Evolutionary conservation across 306 rosid species (phyloP), one percentile per base, ranked within the genome.

Genomic region (Hylodesmum podocarpum): DNA sequence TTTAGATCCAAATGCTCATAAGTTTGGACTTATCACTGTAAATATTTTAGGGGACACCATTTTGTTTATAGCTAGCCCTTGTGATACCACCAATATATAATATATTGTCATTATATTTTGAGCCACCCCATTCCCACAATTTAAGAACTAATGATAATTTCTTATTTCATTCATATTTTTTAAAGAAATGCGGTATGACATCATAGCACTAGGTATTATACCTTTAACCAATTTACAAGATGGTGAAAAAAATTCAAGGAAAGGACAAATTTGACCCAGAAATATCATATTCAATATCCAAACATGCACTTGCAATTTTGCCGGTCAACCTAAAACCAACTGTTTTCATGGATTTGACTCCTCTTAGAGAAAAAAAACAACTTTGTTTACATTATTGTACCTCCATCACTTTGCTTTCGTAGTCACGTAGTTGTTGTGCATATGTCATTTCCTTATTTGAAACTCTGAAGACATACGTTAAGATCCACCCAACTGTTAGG

Each of bases 371-470:
- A 76, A 71, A 62, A 72, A 33, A 41, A 68, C 51, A 61, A 43
- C 28, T 28, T 33, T 39, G 65, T 36, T 66, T 11, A 58, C 19
- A 70, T 33, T 49, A 22, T 14, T 31, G 24, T 84, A 95, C 98
- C 99, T 95, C 87, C 96, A 95, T 95, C 83, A 95, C 99, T 92
- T 93, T 83, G 66, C 59, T 82, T 84, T 95, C 99, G 16, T 95
- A 95, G 85, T 92, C 96, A 39, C 96, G 97, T 71, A 95, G 75
- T 82, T 95, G 99, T 59, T 92, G 95, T 47, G 96, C 97, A 77
- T 95, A 92, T 47, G 99, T 95, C 99, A 95, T 95, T 82, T 95
- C 97, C 89, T 95, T 92, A 83, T 92, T 95, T 77, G 97, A 90
- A 86, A 95, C 99, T 86, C 99, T 84, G 40, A 95, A 95, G 79